Percentiles rank a stretch among this genome's conserved stretches.
Conservation (phyloP, 805 yeast genomes). For the Saccharomycopsis sp. region DNA sequence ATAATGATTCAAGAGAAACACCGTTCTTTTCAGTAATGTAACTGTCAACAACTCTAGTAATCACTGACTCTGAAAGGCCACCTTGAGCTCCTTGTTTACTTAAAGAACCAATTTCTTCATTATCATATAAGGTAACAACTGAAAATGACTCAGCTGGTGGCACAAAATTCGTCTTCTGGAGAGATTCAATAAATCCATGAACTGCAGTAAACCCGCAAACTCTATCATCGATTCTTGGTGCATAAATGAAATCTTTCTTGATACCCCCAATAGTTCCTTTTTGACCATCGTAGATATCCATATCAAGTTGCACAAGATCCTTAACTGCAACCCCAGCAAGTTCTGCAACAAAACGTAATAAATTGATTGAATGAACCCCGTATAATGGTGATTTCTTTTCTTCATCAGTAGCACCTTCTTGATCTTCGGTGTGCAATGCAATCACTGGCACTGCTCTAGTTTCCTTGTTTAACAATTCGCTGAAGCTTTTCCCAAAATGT, state of each 20-base stretch:
- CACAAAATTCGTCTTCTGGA: constrained; percentile 30
- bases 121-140: constrained; percentile 62
- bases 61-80: constrained; percentile 58
- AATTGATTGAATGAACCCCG: constrained; percentile 60
- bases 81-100: constrained; percentile 81
- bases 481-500: constrained; percentile 69
- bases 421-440: constrained; percentile 40
- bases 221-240: constrained; percentile 83
- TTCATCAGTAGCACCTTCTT: constrained; percentile 25
- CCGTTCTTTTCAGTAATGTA: constrained; percentile 24
- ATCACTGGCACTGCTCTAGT: constrained; percentile 73
- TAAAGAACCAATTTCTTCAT: constrained; percentile 80
- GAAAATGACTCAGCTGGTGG: constrained; percentile 35
- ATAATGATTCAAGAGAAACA: constrained; percentile 25
- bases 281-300: constrained; percentile 77
- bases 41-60: constrained; percentile 45
- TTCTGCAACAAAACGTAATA: constrained; percentile 63
- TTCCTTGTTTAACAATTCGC: constrained; percentile 70
- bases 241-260: constrained; percentile 65
- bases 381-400: constrained; percentile 58
- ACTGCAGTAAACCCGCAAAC: constrained; percentile 73
- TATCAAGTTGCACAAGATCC: constrained; percentile 62
- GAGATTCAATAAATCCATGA: constrained; percentile 44
- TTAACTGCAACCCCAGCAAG: constrained; percentile 51
- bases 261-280: constrained; percentile 75